Base-by-base conservation (phyloP, 306 rosid species). In the Lathyrus tuberosus region DNA sequence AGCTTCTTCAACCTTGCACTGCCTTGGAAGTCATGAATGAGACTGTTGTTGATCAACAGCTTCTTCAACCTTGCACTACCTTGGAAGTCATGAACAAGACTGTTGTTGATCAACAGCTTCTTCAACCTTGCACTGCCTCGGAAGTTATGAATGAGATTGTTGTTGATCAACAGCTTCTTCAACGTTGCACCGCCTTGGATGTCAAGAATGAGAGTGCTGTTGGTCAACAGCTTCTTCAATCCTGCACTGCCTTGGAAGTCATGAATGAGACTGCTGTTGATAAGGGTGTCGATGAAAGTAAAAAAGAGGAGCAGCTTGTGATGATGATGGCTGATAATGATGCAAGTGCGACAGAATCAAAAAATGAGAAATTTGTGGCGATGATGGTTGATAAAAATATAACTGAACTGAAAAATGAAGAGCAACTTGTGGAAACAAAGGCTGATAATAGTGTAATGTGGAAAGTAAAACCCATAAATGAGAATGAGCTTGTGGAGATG, bases 311-410 rank as follows among this genome's bases (percentile, higher is more conserved):
- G 41, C 30, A 49, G 18, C 40, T 41, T 8, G 47, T 24, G 75
- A 67, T 22, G 69, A 61, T 4, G 4, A 0, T 54, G 16, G n/a
- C 3, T 54, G 61, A 67, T n/a, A 22, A 62, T 44, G 74, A 35
- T 37, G 10, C 10, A 10, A n/a, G 37, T 37, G 10, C 10, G 7
- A n/a, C 22, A 11, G 72, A 83, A 57, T 9, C 48, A 13, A 59
- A 40, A 26, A 30, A 53, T 13, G 65, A 46, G 79, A 73, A 63
- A 22, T 41, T 42, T 4, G 49, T 30, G 75, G 71, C 14, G 62
- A 60, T 13, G 6, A 5, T 52, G 61, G n/a, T 22, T 2, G 61
- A 52, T 17, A 16, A 62, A 51, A 70, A 41, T 30, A 10, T 12
- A 14, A 12, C 16, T 11, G 72, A 83, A 56, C 7, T 42, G 10